phyloP scores from a whole-genome alignment of 192 early-diverging fungal genomes.

The Pilaira anomala region DNA sequence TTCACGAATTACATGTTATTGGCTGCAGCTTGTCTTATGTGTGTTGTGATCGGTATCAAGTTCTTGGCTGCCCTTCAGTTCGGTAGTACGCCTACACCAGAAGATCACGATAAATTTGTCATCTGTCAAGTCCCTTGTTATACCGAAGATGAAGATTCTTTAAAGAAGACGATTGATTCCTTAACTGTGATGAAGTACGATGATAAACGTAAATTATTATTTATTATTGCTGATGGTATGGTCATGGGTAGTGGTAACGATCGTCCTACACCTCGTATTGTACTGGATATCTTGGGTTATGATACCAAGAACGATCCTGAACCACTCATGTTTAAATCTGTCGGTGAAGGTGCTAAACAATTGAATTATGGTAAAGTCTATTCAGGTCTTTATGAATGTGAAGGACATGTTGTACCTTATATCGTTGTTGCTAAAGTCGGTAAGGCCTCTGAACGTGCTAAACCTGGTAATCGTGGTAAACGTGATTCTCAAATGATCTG shows the following conservation, averaged over 20 bases:
- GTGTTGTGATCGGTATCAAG: conserved; percentile 68
- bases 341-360: conserved; percentile 90
- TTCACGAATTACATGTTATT: conserved; percentile 69
- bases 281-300: conserved; percentile 85
- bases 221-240: conserved; percentile 90
- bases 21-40: conserved; percentile 62
- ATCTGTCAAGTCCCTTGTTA: conserved; percentile 96
- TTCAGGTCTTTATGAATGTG: conserved; percentile 90
- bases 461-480: conserved; percentile 97
- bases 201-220: conserved; percentile 85
- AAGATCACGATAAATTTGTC: conserved; percentile 95
- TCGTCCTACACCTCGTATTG: conserved; percentile 90
- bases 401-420: conserved; percentile 90
- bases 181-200: conserved; percentile 77
- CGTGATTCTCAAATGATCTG: conserved; percentile 96
- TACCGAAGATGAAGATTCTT: conserved; percentile 85
- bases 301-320: conserved; percentile 78
- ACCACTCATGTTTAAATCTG: conserved; percentile 78
- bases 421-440: conserved; percentile 94
- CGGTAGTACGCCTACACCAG: conserved; percentile 64
- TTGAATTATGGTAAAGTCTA: conserved; percentile 96
- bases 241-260: conserved; percentile 99
- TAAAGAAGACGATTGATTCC: conserved; percentile 83
- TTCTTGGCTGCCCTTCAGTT: conserved; percentile 81
- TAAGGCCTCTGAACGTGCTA: conserved; percentile 74